phyloP scores from a whole-genome alignment of 768 basidiomycete species.

The Panaeolus papilionaceus region DNA sequence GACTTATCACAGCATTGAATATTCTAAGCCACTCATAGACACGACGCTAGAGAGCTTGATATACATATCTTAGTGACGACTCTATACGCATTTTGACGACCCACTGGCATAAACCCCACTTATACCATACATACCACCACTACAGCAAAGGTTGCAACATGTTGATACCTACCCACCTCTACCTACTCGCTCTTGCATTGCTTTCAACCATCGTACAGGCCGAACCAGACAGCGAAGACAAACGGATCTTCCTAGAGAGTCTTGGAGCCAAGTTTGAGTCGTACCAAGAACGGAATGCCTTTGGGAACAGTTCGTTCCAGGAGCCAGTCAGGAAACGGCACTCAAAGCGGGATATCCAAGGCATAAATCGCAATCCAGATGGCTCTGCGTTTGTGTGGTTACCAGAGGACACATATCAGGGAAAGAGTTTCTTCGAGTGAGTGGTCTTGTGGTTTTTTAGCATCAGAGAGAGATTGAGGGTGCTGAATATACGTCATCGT shows the following conservation, averaged over 20 bases:
- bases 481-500: slow-evolving; percentile 2
- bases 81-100: slow-evolving; percentile 7
- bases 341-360: slow-evolving; percentile 13
- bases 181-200: not conserved
- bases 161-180: slow-evolving; percentile 7
- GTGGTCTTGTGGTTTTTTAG: slow-evolving; percentile 17
- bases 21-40: not conserved
- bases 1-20: not conserved
- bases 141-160: not conserved
- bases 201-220: not conserved
- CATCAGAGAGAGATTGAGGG: not conserved
- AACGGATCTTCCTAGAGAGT: not conserved
- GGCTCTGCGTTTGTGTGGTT: slow-evolving; percentile 70
- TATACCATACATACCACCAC: not conserved
- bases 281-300: slow-evolving; percentile 3
- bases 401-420: slow-evolving; percentile 67
- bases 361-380: slow-evolving; percentile 50
- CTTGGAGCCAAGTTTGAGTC: slow-evolving; percentile 2
- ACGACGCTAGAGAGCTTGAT: not conserved
- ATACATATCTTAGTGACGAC: not conserved
- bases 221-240: slow-evolving; percentile 10
- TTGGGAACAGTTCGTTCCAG: not conserved
- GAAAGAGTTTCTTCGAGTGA: slow-evolving; percentile 75
- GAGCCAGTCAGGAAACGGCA: not conserved
- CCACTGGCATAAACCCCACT: not conserved